Percentiles rank a stretch among this genome's conserved stretches.
Evolutionary conservation across 2,329 filamentous ascomycete genomes (phyloP).

Genomic region (Aspergillus ibericus): DNA sequence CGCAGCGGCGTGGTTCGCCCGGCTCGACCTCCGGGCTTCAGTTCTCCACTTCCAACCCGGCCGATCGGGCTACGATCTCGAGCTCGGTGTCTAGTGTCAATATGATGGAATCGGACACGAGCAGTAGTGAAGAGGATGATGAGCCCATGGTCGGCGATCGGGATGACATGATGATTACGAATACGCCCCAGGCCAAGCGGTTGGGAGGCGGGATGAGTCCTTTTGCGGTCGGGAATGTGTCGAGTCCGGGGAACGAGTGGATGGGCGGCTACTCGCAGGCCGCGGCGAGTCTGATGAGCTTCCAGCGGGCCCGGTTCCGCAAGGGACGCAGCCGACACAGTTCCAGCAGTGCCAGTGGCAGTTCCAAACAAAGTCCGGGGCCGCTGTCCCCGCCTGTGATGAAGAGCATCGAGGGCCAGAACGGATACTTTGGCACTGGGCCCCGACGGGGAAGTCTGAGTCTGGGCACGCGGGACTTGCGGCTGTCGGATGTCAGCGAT

Average conservation of each 20-base stretch:
- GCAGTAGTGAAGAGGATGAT: slow-evolving; percentile 64
- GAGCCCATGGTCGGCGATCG: slow-evolving; percentile 65
- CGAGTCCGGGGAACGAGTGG: slow-evolving; percentile 63
- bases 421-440: slow-evolving; percentile 55
- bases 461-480: slow-evolving; percentile 83
- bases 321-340: slow-evolving; percentile 63
- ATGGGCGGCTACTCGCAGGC: slow-evolving; percentile 65
- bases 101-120: slow-evolving; percentile 76
- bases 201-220: slow-evolving; percentile 46
- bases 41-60: slow-evolving; percentile 69
- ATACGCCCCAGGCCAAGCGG: slow-evolving; percentile 74
- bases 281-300: slow-evolving; percentile 75
- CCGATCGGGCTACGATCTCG: slow-evolving; percentile 70
- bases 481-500: slow-evolving; percentile 77
- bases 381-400: slow-evolving; percentile 74
- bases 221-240: slow-evolving; percentile 48
- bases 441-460: slow-evolving; percentile 84
- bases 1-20: slow-evolving; percentile 60
- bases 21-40: slow-evolving; percentile 59
- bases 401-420: slow-evolving; percentile 55
- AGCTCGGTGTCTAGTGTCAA: slow-evolving; percentile 80
- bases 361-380: slow-evolving; percentile 65
- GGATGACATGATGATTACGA: slow-evolving; percentile 70
- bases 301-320: slow-evolving; percentile 62
- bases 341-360: slow-evolving; percentile 70